Conservation (phyloP, 2,329 filamentous ascomycete genomes). For the Sphaerulina musiva region DNA sequence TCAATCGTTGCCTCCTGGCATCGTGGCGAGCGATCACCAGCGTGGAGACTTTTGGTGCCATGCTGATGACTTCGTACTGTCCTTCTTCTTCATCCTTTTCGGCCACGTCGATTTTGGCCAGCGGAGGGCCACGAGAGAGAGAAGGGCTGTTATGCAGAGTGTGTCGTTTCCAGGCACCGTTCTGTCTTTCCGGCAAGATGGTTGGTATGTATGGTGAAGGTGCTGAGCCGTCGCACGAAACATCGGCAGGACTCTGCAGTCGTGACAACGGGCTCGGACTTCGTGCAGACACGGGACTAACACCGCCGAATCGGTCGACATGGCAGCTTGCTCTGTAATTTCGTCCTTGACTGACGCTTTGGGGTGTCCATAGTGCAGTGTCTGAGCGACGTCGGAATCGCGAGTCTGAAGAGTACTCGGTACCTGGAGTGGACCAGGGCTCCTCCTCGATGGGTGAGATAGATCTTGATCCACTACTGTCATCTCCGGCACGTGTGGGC, state of each 20-base stretch:
- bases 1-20: background rate
- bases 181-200: background rate
- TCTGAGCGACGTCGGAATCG: conserved; percentile 2
- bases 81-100: conserved; percentile 2
- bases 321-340: conserved; percentile 8
- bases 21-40: conserved; percentile 5
- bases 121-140: background rate
- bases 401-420: conserved; percentile 4
- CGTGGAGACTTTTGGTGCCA: conserved; percentile 20
- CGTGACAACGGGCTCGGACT: conserved; percentile 1
- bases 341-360: conserved; percentile 12
- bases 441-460: conserved; percentile 11
- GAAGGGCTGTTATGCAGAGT: background rate
- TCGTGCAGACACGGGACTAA: conserved; percentile 5
- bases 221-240: background rate
- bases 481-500: conserved; percentile 15
- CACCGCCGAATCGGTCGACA: conserved; percentile 7
- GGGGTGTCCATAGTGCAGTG: background rate
- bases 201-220: background rate
- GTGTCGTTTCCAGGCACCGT: background rate
- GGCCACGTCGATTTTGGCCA: background rate
- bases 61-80: conserved; percentile 23
- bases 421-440: conserved; percentile 11
- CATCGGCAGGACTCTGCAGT: background rate
- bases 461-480: conserved; percentile 7